Evolutionary conservation across 768 basidiomycete genomes (phyloP), one percentile per base, ranked within the genome.

Genomic region (Trametes cubensis): DNA sequence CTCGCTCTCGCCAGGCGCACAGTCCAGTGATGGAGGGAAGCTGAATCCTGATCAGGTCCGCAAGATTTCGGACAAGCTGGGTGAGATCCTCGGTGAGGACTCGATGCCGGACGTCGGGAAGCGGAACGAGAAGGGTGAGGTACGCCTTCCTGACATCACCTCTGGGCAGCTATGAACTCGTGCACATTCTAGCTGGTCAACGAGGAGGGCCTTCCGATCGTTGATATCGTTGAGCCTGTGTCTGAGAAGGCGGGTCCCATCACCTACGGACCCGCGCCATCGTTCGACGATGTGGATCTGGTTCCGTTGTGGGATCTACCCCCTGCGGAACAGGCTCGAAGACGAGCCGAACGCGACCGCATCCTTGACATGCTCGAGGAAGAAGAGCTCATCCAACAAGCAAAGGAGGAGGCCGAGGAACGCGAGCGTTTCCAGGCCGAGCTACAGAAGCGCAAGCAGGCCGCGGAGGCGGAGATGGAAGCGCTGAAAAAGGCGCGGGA

Each of bases 151-250:
- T n/a, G 61, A 61, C 51, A 38, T 55, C 66, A 48, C 61, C 34
- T 64, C 65, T 66, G 60, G 66, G 54, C 46, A 41, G n/a, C 48
- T 13, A 52, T 51, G 48, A 61, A 64, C 50, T n/a, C 28, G 49
- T 51, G 25, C 34, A 17, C 38, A 46, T 20, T 67, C 7, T 62
- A 92, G 90, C 77, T 87, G 55, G 67, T 88, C 42, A 89, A 89
- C 67, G 89, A 91, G 67, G 90, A 93, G 50, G 90, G 89, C 3
- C 81, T 90, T 41, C 90, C 90, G 13, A 87, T 93, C 63, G 79
- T 92, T 62, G 91, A 93, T 40, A 87, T 93, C 59, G 81, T 80
- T 30, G 91, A 93, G 69, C 85, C 84, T 44, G 67, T 81, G 4
- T 52, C 73, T 17, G 69, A 67, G 2, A 48, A 50, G n/a, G 48